phyloP scores from a whole-genome alignment of 106 monocot species.

The Allium fistulosum region DNA sequence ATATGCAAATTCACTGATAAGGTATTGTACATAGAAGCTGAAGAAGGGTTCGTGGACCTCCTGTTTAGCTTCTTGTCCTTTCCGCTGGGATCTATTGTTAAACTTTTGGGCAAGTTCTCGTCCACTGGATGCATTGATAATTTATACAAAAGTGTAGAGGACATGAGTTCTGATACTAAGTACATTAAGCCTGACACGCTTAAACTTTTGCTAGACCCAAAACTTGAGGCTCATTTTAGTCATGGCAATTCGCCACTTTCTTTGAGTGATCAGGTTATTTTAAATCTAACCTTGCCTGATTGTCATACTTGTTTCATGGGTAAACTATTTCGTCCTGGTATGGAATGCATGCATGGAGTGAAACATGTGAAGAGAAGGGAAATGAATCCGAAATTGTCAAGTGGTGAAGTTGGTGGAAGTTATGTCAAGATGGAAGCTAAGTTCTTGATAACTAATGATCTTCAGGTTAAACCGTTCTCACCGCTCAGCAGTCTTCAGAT shows the following conservation, averaged over 20 bases:
- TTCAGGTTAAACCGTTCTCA: not conserved
- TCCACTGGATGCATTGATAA: not conserved
- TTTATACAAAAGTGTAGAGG: slow-evolving; percentile 5
- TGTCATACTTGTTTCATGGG: not conserved
- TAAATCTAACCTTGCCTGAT: not conserved
- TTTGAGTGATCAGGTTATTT: not conserved
- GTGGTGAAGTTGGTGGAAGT: not conserved
- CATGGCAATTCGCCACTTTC: not conserved
- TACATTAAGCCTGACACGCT: not conserved
- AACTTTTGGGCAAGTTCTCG: not conserved
- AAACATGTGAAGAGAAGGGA: no score
- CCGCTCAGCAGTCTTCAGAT: not conserved
- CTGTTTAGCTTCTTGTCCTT: slow-evolving; percentile 4
- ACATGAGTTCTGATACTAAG: not conserved
- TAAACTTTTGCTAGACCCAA: not conserved
- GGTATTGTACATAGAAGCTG: not conserved
- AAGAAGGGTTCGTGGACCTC: not conserved
- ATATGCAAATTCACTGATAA: not conserved
- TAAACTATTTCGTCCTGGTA: not conserved
- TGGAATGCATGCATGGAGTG: no score
- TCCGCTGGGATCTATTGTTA: slow-evolving; percentile 1
- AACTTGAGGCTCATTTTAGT: not conserved
- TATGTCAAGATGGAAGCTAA: not conserved
- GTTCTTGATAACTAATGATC: slow-evolving; percentile 5
- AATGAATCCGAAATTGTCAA: slow-evolving; percentile 4